Conservation (phyloP, 1,139 yeast genomes). For the Barnettozyma hawaiiensis region DNA sequence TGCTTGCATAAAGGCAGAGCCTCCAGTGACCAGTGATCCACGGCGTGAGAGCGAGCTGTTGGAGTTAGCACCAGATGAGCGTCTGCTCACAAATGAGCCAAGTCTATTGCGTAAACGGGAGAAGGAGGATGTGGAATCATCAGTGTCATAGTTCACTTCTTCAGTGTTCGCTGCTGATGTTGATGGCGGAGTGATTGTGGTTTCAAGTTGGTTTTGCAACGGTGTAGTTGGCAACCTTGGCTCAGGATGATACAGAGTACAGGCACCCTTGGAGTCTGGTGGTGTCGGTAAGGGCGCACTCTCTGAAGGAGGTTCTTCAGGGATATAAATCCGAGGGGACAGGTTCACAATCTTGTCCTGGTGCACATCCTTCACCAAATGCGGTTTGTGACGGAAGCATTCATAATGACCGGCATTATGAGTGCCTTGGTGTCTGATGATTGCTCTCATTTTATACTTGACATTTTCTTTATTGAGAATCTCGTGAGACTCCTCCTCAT, state of each 20-base stretch:
- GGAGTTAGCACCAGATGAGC: conserved; percentile 16
- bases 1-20: conserved; percentile 5
- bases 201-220: neutral
- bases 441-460: conserved; percentile 59
- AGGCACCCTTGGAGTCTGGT: conserved; percentile 1
- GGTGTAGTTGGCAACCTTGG: neutral
- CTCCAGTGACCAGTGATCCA: conserved; percentile 11
- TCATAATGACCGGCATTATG: conserved; percentile 90
- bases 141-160: conserved; percentile 14
- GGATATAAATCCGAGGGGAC: conserved; percentile 41
- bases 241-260: neutral
- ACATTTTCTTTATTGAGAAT: conserved; percentile 22
- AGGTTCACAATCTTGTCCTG: conserved; percentile 43
- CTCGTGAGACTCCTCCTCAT: conserved; percentile 17
- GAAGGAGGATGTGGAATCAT: conserved; percentile 14
- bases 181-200: conserved; percentile 7
- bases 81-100: conserved; percentile 24
- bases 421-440: conserved; percentile 82
- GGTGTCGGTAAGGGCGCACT: neutral
- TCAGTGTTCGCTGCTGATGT: conserved; percentile 4
- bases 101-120: conserved; percentile 20
- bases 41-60: conserved; percentile 14
- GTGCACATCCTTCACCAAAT: conserved; percentile 42
- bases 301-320: conserved; percentile 11
- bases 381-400: conserved; percentile 67